Evolutionary conservation across 2,329 filamentous ascomycete genomes (phyloP), one percentile per base, ranked within the genome.

Genomic region (Alternaria atra): DNA sequence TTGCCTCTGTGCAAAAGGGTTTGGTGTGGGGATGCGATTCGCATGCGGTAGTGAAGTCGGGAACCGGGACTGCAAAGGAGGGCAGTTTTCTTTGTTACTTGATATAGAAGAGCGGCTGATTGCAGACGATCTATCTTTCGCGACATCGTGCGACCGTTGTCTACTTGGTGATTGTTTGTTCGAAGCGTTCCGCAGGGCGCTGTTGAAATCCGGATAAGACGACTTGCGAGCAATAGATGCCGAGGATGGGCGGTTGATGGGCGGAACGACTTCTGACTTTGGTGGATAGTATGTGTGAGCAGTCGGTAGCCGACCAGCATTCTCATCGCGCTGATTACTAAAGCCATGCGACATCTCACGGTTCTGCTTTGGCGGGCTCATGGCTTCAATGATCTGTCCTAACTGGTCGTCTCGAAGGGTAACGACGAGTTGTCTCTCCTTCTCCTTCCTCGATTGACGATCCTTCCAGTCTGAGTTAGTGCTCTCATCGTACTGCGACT

Each of bases 301-400:
- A 25, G 43, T 63, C 32, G 54, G 47, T 35, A 39, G 64, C 12
- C 44, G 60, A 32, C 27, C 32, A 29, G 35, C 42, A n/a, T 54
- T 54, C 10, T 50, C 53, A 25, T 57, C 39, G 29, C 40, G 55
- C 10, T 60, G 60, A 13, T 17, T 27, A 23, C 25, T 30, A 3
- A 55, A 47, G 9, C 51, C 54, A 6, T 47, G 44, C 8, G 43
- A 27, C 35, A 53, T 23, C 32, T 61, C 51, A 30, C 86, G 92
- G 52, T 92, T 91, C 1, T 95, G 97, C 55, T 70, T 72, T 4
- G 70, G 64, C 17, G 70, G 71, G 47, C 70, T 74, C 23, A 71
- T 66, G 2, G 64, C 70, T 32, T 74, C 63, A 10, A 72, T 68
- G 2, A 74, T 60, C 29, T 71, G 67, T 4, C 69, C 73, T 20